phyloP scores from a whole-genome alignment of 2,329 filamentous ascomycete species.

The Exophiala lecanii-corni region DNA sequence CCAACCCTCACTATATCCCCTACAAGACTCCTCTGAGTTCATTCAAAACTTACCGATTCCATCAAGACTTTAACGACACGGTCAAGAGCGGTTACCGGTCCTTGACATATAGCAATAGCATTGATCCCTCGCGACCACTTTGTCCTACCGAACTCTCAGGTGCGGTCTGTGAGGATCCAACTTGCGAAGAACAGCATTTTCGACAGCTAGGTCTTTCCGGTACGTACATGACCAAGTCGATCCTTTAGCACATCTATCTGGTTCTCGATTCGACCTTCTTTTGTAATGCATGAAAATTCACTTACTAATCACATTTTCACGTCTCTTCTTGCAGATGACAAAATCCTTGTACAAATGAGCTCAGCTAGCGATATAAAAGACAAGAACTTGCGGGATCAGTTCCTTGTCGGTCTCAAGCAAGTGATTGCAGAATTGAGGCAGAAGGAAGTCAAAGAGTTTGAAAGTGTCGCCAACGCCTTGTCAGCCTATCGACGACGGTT shows the following conservation, averaged over 20 bases:
- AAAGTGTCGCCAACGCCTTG: slow-evolving; percentile 45
- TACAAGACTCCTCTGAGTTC: slow-evolving; percentile 79
- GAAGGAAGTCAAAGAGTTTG: slow-evolving; percentile 48
- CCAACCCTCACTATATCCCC: slow-evolving; percentile 47
- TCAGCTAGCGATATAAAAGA: slow-evolving; percentile 43
- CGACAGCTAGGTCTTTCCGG: slow-evolving; percentile 65
- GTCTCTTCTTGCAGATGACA: slow-evolving; percentile 42
- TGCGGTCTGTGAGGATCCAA: slow-evolving; percentile 66
- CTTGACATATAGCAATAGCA: slow-evolving; percentile 87
- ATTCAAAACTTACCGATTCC: slow-evolving; percentile 87
- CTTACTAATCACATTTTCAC: background rate
- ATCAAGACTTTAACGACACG: slow-evolving; percentile 66
- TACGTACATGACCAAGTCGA: slow-evolving; percentile 41
- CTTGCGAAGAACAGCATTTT: slow-evolving; percentile 79
- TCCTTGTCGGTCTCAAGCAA: slow-evolving; percentile 43
- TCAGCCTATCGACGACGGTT: slow-evolving; percentile 44
- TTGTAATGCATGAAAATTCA: background rate
- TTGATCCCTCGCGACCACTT: slow-evolving; percentile 68
- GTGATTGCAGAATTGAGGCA: slow-evolving; percentile 47
- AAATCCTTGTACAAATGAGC: slow-evolving; percentile 47
- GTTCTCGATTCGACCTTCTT: slow-evolving; percentile 1
- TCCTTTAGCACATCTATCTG: slow-evolving; percentile 20
- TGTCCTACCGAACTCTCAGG: slow-evolving; percentile 72
- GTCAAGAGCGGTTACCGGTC: slow-evolving; percentile 78
- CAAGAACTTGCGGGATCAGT: slow-evolving; percentile 40